Evolutionary conservation across 2,329 filamentous ascomycete genomes (phyloP), one percentile per base, ranked within the genome.

Genomic region (Tolypocladium cylindrosporum): DNA sequence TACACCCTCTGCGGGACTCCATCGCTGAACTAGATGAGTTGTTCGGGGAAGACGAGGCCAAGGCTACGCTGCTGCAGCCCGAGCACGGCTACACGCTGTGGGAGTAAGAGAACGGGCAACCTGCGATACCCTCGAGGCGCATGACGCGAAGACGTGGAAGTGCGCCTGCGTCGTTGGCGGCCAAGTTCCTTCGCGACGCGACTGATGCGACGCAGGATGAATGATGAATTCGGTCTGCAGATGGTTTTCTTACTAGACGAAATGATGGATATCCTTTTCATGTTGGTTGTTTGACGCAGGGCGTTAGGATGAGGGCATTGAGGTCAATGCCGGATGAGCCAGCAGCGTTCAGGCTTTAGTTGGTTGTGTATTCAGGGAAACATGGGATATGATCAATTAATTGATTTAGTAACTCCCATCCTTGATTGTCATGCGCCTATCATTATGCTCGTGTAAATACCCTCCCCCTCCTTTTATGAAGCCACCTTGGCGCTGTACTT

Each of bases 401-500:
- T n/a, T 4, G 24, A 27, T 43, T 21, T 34, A 34, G 19, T 27
- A n/a, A n/a, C 31, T 34, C 16, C 8, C 24, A 24, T n/a, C 39
- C 21, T 36, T 21, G 21, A 48, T 45, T 19, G 61, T 60, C 63
- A 62, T 69, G 63, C 64, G 64, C 66, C 67, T 58, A 59, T 70
- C 65, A 67, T 70, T 61, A 69, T 63, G 65, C 61, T 66, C 66
- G 64, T 65, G n/a, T 65, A 61, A 58, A 59, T 62, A 56, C 55
- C 59, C 40, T 57, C 52, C 57, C 57, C 24, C 48, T 27, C 52
- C 50, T 55, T 58, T 57, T 65, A 74, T 61, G 81, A 79, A 61
- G 86, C 80, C 61, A 91, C 90, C 78, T 93, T 96, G 40, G 92
- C 83, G 63, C 84, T 87, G 74, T 94, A 97, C 76, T 96, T 97